phyloP scores from a whole-genome alignment of 192 early-diverging fungal genomes.

The Coemansia sp. region DNA sequence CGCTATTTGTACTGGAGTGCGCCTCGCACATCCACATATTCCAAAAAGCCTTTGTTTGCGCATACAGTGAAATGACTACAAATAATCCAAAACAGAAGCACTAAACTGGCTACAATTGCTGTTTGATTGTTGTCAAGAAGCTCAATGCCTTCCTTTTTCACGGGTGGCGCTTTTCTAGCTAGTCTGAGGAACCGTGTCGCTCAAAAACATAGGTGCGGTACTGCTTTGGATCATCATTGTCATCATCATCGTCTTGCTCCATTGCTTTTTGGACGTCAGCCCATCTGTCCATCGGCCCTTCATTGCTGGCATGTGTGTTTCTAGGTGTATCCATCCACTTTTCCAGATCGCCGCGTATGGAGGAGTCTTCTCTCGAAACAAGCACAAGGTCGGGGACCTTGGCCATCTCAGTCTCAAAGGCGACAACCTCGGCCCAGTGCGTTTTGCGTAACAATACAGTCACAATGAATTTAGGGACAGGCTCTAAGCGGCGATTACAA shows the following conservation, averaged over 20 bases:
- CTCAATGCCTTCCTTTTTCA: too few species aligned
- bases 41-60: not conserved
- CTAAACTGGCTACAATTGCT: slow-evolving; percentile 1
- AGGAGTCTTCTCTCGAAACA: slow-evolving; percentile 7
- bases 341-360: slow-evolving; percentile 12
- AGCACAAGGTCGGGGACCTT: slow-evolving; percentile 8
- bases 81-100: not conserved
- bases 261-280: not conserved
- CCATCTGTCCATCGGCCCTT: not conserved
- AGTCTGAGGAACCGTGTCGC: not conserved
- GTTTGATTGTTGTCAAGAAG: not conserved
- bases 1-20: not conserved
- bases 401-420: slow-evolving; percentile 28
- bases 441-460: slow-evolving; percentile 14
- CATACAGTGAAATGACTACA: not conserved
- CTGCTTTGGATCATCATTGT: not conserved
- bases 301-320: not conserved
- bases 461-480: slow-evolving; percentile 14
- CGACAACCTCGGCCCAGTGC: slow-evolving; percentile 17
- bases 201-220: slow-evolving; percentile 26
- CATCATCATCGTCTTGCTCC: slow-evolving; percentile 7
- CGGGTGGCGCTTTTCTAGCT: not conserved
- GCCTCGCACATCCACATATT: not conserved
- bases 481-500: not conserved
- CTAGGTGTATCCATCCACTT: slow-evolving; percentile 2